phyloP scores from a whole-genome alignment of 768 basidiomycete species.

The Trametes elegans region DNA sequence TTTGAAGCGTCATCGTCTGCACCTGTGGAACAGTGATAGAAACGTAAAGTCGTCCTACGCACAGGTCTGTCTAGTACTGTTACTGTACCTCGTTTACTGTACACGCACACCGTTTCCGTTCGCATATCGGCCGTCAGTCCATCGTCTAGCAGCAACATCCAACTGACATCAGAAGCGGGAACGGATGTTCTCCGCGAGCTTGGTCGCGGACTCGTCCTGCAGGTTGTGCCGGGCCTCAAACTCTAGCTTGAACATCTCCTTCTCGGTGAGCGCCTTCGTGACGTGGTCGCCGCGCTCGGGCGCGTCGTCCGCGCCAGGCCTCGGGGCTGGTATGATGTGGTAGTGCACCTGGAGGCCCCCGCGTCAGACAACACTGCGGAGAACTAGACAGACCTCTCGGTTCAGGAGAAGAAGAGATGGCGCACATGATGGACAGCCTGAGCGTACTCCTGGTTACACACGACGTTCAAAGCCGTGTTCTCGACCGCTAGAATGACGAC shows the following conservation, averaged over 20 bases:
- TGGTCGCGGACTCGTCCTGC: constrained; percentile 55
- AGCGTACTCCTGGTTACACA: constrained; percentile 81
- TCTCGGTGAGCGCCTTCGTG: constrained; percentile 36
- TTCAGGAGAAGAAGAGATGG: neutral
- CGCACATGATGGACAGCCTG: constrained; percentile 77
- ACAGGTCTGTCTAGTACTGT: too few species aligned
- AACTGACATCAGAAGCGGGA: constrained; percentile 25
- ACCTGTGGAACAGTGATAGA: too few species aligned
- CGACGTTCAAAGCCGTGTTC: constrained; percentile 70
- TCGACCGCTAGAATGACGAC: constrained; percentile 57
- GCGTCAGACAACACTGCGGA: neutral
- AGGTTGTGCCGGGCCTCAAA: constrained; percentile 55
- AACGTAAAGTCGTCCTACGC: too few species aligned
- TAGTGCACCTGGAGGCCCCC: constrained; percentile 61
- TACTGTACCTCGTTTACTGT: too few species aligned
- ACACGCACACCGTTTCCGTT: too few species aligned
- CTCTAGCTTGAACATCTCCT: constrained; percentile 61
- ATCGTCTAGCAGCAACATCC: too few species aligned
- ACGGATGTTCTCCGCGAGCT: constrained; percentile 44
- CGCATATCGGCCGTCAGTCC: too few species aligned
- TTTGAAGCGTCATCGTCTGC: too few species aligned
- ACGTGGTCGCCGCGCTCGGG: constrained; percentile 16
- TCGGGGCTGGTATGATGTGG: constrained; percentile 72
- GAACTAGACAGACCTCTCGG: too few species aligned
- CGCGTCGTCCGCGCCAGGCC: constrained; percentile 15